Evolutionary conservation across 2,329 filamentous ascomycete genomes (phyloP).

Genomic region (Neofusicoccum sp.): DNA sequence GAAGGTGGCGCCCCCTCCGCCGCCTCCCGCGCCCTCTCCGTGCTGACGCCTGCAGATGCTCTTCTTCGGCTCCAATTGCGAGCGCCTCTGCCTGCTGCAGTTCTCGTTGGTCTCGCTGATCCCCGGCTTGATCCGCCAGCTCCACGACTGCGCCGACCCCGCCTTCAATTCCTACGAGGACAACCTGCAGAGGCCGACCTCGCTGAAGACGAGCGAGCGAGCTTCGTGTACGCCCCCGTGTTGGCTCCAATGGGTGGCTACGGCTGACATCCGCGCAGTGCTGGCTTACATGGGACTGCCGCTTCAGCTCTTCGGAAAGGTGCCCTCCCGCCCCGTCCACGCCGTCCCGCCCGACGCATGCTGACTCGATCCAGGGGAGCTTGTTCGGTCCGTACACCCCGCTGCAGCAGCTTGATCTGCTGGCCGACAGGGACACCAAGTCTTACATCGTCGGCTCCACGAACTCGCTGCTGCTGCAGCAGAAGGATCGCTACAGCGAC

Average conservation of each 20-base stretch:
- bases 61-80: constrained; percentile 71
- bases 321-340: constrained; percentile 32
- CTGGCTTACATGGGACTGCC: constrained; percentile 93
- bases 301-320: constrained; percentile 91
- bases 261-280: constrained; percentile 48
- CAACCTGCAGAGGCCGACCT: constrained; percentile 72
- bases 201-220: constrained; percentile 86
- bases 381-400: constrained; percentile 97
- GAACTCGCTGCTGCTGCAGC: constrained; percentile 88
- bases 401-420: constrained; percentile 87
- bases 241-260: neutral
- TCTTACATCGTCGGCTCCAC: constrained; percentile 97
- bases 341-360: too few relatives aligned
- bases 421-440: constrained; percentile 91
- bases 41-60: constrained; percentile 68
- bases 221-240: constrained; percentile 58
- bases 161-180: constrained; percentile 81
- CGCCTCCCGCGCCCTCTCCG: neutral
- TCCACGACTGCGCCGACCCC: constrained; percentile 96
- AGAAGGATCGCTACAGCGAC: constrained; percentile 93
- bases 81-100: constrained; percentile 40
- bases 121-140: constrained; percentile 81
- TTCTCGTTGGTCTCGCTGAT: constrained; percentile 95
- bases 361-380: constrained; percentile 62
- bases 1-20: constrained; percentile 60